Evolutionary conservation across 345 rosid genomes (phyloP).

Genomic region (Odontarrhena argentea): DNA sequence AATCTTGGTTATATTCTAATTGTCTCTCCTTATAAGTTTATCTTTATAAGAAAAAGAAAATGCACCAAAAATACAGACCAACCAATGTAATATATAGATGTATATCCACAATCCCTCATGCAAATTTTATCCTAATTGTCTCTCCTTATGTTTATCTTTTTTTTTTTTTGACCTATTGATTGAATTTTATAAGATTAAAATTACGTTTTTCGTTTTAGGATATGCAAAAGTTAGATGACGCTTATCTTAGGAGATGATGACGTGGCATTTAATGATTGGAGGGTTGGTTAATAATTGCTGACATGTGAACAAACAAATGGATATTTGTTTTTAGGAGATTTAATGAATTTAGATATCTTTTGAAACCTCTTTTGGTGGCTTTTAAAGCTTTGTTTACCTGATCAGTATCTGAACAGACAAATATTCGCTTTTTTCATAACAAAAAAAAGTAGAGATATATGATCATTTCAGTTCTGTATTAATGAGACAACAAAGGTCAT

Average conservation of each 20-base stretch:
- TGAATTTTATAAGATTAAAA: no score
- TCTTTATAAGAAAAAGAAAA: not conserved
- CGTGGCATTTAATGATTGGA: slow-evolving; percentile 2
- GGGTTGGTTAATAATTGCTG: not conserved
- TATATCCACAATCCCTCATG: not conserved
- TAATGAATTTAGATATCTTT: not conserved
- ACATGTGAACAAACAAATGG: slow-evolving; percentile 12
- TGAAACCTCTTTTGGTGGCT: slow-evolving; percentile 16
- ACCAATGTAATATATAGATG: not conserved
- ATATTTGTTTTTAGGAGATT: not conserved
- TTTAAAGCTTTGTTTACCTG: slow-evolving; percentile 21
- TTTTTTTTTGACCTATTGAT: not conserved
- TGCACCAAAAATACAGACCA: not conserved
- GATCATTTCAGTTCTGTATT: not conserved
- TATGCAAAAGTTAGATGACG: not conserved
- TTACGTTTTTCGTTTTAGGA: slow-evolving; percentile 10
- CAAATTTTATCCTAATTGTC: not conserved
- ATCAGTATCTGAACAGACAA: slow-evolving; percentile 30
- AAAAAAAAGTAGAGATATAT: not conserved
- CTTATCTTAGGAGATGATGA: not conserved
- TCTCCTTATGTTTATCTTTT: no score
- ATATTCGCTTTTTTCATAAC: slow-evolving; percentile 6
- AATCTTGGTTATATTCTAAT: not conserved
- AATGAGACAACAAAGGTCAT: not conserved
- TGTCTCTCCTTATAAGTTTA: not conserved